Conservation (phyloP, 1,139 yeast species). For the Zygosaccharomyces pseudobailii region DNA sequence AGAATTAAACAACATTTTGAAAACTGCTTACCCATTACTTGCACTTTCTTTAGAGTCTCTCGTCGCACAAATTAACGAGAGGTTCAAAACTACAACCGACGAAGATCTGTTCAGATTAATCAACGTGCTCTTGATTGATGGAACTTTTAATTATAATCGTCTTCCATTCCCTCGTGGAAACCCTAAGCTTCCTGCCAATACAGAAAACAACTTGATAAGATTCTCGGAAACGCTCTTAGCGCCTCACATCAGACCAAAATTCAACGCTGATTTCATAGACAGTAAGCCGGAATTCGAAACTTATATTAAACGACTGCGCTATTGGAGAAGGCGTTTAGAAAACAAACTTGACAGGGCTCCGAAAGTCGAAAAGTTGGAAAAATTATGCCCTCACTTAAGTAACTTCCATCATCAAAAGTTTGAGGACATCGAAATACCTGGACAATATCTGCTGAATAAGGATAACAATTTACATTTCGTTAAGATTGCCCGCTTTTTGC, state of each 20-base stretch:
- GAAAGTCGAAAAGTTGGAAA: slow-evolving; percentile 70
- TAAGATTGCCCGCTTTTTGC: slow-evolving; percentile 88
- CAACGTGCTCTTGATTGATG: slow-evolving; percentile 88
- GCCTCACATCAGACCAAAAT: slow-evolving; percentile 81
- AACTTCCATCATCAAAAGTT: slow-evolving; percentile 98
- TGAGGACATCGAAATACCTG: slow-evolving; percentile 96
- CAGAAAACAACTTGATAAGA: slow-evolving; percentile 82
- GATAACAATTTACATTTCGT: slow-evolving; percentile 85
- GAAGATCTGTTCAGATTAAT: slow-evolving; percentile 94
- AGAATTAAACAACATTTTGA: slow-evolving; percentile 89
- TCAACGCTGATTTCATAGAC: slow-evolving; percentile 84
- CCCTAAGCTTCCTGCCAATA: slow-evolving; percentile 82
- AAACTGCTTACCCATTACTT: slow-evolving; percentile 91
- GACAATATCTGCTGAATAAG: slow-evolving; percentile 81
- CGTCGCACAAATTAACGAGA: slow-evolving; percentile 90
- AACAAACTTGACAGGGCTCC: slow-evolving; percentile 83
- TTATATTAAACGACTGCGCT: slow-evolving; percentile 74
- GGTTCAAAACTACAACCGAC: slow-evolving; percentile 92
- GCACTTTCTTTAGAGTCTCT: slow-evolving; percentile 91
- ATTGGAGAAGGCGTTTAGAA: slow-evolving; percentile 91
- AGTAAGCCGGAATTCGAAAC: slow-evolving; percentile 87
- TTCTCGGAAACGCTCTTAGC: slow-evolving; percentile 95
- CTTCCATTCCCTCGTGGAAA: slow-evolving; percentile 83
- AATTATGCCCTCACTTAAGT: slow-evolving; percentile 88
- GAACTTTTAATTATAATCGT: slow-evolving; percentile 81